Percentiles rank a stretch among this genome's conserved stretches.
phyloP scores from a whole-genome alignment of 2,329 filamentous ascomycete species.

The Pyrenochaeta sp. region DNA sequence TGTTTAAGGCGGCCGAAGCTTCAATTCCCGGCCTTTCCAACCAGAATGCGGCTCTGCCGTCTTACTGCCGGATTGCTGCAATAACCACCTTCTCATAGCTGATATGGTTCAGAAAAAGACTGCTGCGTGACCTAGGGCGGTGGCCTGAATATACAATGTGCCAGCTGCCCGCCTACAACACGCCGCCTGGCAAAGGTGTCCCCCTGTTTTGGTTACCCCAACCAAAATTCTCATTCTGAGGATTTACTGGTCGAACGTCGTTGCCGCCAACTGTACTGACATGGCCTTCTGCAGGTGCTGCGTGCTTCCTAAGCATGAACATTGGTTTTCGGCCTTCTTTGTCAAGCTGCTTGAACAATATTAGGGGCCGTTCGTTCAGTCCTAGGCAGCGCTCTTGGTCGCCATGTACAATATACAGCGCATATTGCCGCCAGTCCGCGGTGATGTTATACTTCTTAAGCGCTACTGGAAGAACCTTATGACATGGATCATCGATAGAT shows the following conservation, averaged over 20 bases:
- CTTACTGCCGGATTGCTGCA: neutral
- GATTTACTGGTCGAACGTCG: slow-evolving; percentile 36
- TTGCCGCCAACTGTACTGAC: slow-evolving; percentile 51
- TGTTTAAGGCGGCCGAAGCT: neutral
- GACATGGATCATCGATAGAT: slow-evolving; percentile 96
- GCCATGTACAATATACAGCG: slow-evolving; percentile 98
- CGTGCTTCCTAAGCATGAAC: slow-evolving; percentile 89
- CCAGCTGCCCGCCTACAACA: slow-evolving; percentile 18
- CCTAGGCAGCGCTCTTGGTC: slow-evolving; percentile 95
- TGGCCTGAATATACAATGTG: neutral
- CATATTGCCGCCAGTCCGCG: slow-evolving; percentile 96
- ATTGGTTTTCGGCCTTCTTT: slow-evolving; percentile 98
- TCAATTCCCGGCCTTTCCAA: neutral
- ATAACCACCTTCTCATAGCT: neutral
- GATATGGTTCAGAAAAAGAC: neutral
- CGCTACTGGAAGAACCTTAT: slow-evolving; percentile 94
- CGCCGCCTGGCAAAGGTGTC: slow-evolving; percentile 36
- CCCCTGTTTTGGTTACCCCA: slow-evolving; percentile 35
- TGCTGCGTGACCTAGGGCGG: neutral
- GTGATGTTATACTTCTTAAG: slow-evolving; percentile 99
- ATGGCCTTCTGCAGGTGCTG: slow-evolving; percentile 61
- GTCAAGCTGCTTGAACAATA: slow-evolving; percentile 96
- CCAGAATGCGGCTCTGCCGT: neutral
- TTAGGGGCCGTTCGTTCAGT: slow-evolving; percentile 90
- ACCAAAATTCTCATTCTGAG: slow-evolving; percentile 28